Percentiles rank a stretch among this genome's conserved stretches.
These are phyloP conservation scores for Calocera cornea DNA, from an alignment of 768 basidiomycete species.

Conservation along the genomic window DNA sequence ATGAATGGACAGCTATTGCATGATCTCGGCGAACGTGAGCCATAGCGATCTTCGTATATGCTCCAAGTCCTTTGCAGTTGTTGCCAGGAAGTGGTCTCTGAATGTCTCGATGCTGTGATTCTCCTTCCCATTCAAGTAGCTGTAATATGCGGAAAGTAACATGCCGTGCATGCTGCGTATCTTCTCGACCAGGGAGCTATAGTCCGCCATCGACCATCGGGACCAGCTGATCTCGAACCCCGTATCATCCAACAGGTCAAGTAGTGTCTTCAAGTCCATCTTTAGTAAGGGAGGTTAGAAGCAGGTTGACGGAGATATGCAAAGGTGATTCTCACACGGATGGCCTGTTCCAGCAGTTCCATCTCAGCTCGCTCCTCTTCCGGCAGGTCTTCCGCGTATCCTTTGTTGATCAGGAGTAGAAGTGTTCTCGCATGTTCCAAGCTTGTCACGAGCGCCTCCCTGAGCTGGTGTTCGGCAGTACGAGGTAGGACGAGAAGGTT, in stretches of 20 bases:
- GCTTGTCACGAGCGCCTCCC: constrained; percentile 19
- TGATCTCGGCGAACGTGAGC: background rate
- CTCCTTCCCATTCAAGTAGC: background rate
- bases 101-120: background rate
- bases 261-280: constrained; percentile 22
- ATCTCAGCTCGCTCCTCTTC: constrained; percentile 20
- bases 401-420: constrained; percentile 10
- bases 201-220: constrained; percentile 18
- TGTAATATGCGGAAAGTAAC: background rate
- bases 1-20: background rate
- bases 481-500: constrained; percentile 21
- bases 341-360: constrained; percentile 18
- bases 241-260: constrained; percentile 14
- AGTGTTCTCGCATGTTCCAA: constrained; percentile 19
- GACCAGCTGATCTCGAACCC: constrained; percentile 23
- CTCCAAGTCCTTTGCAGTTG: background rate
- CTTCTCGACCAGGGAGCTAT: background rate
- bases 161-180: background rate
- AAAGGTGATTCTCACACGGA: constrained; percentile 14
- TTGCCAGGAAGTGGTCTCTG: background rate
- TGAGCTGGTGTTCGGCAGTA: constrained; percentile 20
- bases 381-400: constrained; percentile 19
- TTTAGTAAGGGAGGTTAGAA: background rate
- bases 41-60: background rate
- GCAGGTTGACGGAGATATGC: background rate